Conservation (phyloP, 1,284 basidiomycete species). For the Pseudozyma thailandica region DNA sequence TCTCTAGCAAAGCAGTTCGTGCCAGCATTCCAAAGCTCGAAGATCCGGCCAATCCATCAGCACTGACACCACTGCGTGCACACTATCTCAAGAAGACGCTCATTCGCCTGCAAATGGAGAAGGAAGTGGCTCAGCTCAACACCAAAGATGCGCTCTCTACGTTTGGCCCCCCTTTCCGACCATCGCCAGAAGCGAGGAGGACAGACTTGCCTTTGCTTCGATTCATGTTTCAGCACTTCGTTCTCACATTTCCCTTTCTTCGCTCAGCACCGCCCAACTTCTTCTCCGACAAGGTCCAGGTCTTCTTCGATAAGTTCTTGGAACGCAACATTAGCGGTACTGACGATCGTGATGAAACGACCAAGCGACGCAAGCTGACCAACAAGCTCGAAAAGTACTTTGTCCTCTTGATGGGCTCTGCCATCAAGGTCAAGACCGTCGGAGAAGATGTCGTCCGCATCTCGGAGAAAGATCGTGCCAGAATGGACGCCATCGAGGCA, state of each 20-base stretch:
- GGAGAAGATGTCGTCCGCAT: constrained; percentile 65
- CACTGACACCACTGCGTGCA: constrained; percentile 83
- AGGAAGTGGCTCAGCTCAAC: constrained; percentile 53
- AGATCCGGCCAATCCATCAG: constrained; percentile 31
- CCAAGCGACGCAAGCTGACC: constrained; percentile 51
- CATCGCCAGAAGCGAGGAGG: constrained; percentile 37
- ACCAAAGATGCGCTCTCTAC: constrained; percentile 62
- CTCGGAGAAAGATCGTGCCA: constrained; percentile 50
- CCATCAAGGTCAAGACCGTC: constrained; percentile 51
- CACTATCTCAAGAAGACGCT: constrained; percentile 97
- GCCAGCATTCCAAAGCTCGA: constrained; percentile 38
- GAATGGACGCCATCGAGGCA: constrained; percentile 54
- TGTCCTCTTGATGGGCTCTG: constrained; percentile 59
- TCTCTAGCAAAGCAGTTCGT: constrained; percentile 33
- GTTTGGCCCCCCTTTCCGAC: constrained; percentile 66
- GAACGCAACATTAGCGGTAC: constrained; percentile 61
- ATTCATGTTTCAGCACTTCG: constrained; percentile 66
- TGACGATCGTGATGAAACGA: constrained; percentile 54
- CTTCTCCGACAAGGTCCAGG: constrained; percentile 66
- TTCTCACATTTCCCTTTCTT: constrained; percentile 66
- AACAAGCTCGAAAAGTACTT: constrained; percentile 55
- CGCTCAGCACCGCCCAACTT: constrained; percentile 64
- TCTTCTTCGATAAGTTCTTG: constrained; percentile 63
- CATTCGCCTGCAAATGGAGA: constrained; percentile 82
- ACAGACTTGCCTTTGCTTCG: constrained; percentile 62